A percentile compares a stretch with the other conserved stretches of the same genome.
phyloP scores from a whole-genome alignment of 2,329 filamentous ascomycete genomes.

The Chaetomium globosum region DNA sequence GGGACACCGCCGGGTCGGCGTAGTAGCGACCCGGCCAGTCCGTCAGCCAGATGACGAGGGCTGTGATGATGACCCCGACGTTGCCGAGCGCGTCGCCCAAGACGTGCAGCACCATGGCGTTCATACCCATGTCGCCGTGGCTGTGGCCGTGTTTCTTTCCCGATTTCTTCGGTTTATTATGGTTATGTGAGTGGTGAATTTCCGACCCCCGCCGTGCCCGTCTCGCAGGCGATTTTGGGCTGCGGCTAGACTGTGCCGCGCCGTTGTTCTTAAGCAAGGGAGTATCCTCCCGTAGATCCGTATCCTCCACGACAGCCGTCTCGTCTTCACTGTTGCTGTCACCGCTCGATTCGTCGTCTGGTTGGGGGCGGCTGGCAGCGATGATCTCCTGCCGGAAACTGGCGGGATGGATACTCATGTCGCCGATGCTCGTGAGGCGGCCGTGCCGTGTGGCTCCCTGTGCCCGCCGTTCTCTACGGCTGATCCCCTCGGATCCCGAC shows the following conservation, averaged over 20 bases:
- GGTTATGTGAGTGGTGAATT: conserved; percentile 74
- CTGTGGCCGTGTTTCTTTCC: conserved; percentile 70
- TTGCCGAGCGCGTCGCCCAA: conserved; percentile 85
- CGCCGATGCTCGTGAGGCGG: conserved; percentile 66
- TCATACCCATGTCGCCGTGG: conserved; percentile 94
- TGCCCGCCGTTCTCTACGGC: conserved; percentile 48
- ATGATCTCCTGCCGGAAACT: conserved; percentile 93
- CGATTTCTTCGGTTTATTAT: conserved; percentile 70
- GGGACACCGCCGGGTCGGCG: conserved; percentile 86
- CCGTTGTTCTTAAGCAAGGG: conserved; percentile 50
- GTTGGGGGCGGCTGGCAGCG: conserved; percentile 69
- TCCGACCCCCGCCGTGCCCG: conserved; percentile 53
- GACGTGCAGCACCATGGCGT: conserved; percentile 74
- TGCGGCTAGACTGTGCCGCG: conserved; percentile 20
- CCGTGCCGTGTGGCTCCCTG: conserved; percentile 55
- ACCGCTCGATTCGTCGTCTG: conserved; percentile 53
- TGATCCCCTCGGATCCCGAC: conserved; percentile 41
- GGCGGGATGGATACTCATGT: conserved; percentile 84
- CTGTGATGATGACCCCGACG: conserved; percentile 80
- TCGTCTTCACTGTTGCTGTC: conserved; percentile 59
- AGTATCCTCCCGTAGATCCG: conserved; percentile 49
- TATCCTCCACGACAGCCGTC: conserved; percentile 49
- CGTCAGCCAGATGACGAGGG: conserved; percentile 89
- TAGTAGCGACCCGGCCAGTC: conserved; percentile 81
- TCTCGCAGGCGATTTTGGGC: conserved; percentile 34